phyloP scores from a whole-genome alignment of 331 rosid species.

The Rhamnella rubrinervis region DNA sequence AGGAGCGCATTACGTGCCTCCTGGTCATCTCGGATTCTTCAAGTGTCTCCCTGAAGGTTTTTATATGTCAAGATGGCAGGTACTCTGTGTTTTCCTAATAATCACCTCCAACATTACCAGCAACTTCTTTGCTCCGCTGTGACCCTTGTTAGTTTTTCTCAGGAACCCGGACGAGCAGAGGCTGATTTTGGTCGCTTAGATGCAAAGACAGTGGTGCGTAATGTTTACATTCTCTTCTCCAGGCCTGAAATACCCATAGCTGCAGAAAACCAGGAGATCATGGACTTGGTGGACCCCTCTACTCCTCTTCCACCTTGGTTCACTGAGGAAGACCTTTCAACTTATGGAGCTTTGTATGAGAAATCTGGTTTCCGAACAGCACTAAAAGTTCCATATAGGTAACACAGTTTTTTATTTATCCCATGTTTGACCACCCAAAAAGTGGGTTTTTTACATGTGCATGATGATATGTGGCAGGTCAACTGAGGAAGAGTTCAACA shows the following conservation, averaged over 20 bases:
- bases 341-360: slow-evolving; percentile 65
- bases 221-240: slow-evolving; percentile 76
- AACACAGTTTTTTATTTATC: not conserved
- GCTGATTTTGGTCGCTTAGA: slow-evolving; percentile 84
- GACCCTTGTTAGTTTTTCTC: not conserved
- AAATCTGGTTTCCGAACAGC: slow-evolving; percentile 78
- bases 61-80: slow-evolving; percentile 74
- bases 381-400: slow-evolving; percentile 80
- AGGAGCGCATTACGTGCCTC: slow-evolving; percentile 57
- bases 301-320: slow-evolving; percentile 82
- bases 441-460: not conserved
- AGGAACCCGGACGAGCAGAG: slow-evolving; percentile 87
- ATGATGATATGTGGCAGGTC: slow-evolving; percentile 37
- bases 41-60: slow-evolving; percentile 66
- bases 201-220: slow-evolving; percentile 64
- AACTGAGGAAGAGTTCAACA: slow-evolving; percentile 28
- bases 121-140: no score
- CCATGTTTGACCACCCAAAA: no score
- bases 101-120: no score
- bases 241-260: slow-evolving; percentile 67
- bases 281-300: slow-evolving; percentile 76
- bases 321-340: slow-evolving; percentile 70
- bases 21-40: slow-evolving; percentile 19
- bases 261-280: slow-evolving; percentile 67
- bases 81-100: not conserved